Conservation (phyloP, 148 eudicot species). For the Spergularia marina region DNA sequence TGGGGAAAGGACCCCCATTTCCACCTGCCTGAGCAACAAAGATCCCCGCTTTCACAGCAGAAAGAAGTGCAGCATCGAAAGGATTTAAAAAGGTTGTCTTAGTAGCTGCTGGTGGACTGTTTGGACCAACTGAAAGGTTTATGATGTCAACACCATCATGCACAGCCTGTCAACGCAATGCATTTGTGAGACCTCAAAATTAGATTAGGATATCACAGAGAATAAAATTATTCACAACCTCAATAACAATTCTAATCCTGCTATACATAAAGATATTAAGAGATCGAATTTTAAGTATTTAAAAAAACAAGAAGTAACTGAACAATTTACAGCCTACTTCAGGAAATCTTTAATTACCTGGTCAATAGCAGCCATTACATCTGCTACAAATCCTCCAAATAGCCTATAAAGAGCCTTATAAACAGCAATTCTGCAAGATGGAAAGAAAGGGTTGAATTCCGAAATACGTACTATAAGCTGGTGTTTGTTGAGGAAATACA, state of each 20-base stretch:
- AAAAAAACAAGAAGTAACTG: no score
- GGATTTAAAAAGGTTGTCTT: conserved; percentile 88
- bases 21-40: conserved; percentile 98
- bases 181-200: conserved; percentile 3
- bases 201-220: neutral
- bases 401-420: conserved; percentile 94
- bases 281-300: neutral
- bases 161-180: conserved; percentile 66
- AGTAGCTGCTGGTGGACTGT: conserved; percentile 90
- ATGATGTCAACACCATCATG: conserved; percentile 97
- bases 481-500: conserved; percentile 3
- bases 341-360: conserved; percentile 46
- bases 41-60: conserved; percentile 90
- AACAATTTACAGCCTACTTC: neutral
- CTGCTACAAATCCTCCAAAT: conserved; percentile 97
- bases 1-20: conserved; percentile 95
- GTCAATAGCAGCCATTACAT: conserved; percentile 95
- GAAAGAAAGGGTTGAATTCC: conserved; percentile 14
- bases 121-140: conserved; percentile 94
- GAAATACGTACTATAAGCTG: neutral
- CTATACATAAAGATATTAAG: neutral
- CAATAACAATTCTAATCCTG: neutral
- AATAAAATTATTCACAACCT: neutral
- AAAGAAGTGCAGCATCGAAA: conserved; percentile 81
- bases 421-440: conserved; percentile 72